These are phyloP conservation scores for Parafenestella ontariensis DNA, from an alignment of 2,329 filamentous ascomycete species.

Conservation along the genomic window DNA sequence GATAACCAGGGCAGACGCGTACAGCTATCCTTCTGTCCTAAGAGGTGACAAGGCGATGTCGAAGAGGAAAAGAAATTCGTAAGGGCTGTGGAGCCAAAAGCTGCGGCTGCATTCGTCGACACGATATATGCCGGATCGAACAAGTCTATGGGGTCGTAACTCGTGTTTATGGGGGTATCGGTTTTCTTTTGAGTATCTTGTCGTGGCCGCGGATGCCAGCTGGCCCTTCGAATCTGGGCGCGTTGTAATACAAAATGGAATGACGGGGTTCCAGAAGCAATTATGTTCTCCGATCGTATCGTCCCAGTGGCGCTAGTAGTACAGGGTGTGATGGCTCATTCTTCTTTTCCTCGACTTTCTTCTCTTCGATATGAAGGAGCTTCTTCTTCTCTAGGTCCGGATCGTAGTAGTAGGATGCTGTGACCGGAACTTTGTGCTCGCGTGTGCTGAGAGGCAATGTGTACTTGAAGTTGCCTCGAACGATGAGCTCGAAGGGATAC, in stretches of 20 bases:
- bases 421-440: conserved; percentile 60
- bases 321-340: conserved; percentile 17
- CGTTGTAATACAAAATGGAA: conserved; percentile 28
- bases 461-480: conserved; percentile 91
- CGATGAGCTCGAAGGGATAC: conserved; percentile 90
- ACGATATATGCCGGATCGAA: conserved; percentile 9
- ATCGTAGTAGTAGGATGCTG: conserved; percentile 47
- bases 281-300: conserved; percentile 37
- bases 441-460: conserved; percentile 66
- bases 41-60: neutral
- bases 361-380: conserved; percentile 15
- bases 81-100: conserved; percentile 31
- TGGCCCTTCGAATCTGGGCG: conserved; percentile 19
- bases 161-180: conserved; percentile 48
- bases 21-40: neutral
- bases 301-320: conserved; percentile 34
- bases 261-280: conserved; percentile 11
- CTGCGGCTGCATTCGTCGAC: conserved; percentile 7
- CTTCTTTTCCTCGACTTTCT: conserved; percentile 14
- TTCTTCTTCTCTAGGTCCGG: conserved; percentile 47
- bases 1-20: neutral
- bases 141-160: conserved; percentile 47
- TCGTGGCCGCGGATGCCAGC: conserved; percentile 11
- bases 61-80: conserved; percentile 31
- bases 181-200: conserved; percentile 37